These are phyloP conservation scores for Phytopythium ostracodes DNA, from an alignment of 352 stramenopile genomes.

Conservation along the genomic window DNA sequence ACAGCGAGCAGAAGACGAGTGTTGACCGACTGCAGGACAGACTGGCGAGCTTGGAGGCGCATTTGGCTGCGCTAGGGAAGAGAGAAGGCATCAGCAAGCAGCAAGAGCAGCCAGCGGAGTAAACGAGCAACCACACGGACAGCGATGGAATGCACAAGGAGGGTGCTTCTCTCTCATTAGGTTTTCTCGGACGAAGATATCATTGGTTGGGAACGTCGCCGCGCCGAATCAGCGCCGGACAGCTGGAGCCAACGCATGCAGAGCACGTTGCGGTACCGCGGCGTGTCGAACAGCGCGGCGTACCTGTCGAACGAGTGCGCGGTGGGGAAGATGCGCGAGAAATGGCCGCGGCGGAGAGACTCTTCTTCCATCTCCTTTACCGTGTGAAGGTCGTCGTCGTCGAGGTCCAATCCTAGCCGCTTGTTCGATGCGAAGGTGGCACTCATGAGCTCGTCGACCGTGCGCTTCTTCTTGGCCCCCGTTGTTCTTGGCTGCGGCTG, in stretches of 20 bases:
- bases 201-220: conserved; percentile 16
- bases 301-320: conserved; percentile 48
- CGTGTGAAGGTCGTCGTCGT: conserved; percentile 47
- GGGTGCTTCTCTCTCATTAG: background rate
- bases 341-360: conserved; percentile 52
- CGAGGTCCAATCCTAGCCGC: conserved; percentile 29
- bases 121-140: background rate
- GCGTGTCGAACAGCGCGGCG: conserved; percentile 45
- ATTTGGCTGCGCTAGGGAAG: conserved; percentile 3
- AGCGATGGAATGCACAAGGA: background rate
- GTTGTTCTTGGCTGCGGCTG: background rate
- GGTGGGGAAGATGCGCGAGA: conserved; percentile 73
- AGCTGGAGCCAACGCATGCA: conserved; percentile 56
- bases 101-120: conserved; percentile 1
- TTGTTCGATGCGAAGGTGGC: conserved; percentile 7
- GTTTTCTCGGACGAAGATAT: background rate
- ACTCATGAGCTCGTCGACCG: conserved; percentile 36
- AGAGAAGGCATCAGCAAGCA: background rate
- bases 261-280: conserved; percentile 50
- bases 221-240: conserved; percentile 16
- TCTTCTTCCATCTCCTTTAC: conserved; percentile 69
- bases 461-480: conserved; percentile 14
- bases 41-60: conserved; percentile 2
- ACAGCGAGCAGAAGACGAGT: conserved; percentile 4
- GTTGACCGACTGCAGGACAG: background rate